Base-by-base conservation (phyloP, 2,329 filamentous ascomycete species). In the Beauveria rudraprayagi region DNA sequence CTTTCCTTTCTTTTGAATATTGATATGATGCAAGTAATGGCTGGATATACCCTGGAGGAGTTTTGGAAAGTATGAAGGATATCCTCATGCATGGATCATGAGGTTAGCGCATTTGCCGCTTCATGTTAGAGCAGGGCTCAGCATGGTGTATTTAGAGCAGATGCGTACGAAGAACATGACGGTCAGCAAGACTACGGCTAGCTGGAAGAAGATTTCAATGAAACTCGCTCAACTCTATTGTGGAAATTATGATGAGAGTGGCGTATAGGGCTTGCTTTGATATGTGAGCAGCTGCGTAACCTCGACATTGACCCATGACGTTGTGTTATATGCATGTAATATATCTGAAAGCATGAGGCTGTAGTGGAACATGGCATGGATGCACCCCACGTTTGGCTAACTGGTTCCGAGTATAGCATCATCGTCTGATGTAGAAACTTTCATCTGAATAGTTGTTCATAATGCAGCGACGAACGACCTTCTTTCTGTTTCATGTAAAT, bases 41-140 rank as follows among this genome's bases (percentile, higher is more conserved):
- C 52, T 56, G 59, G 59, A 61, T 61, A 61, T 61, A 61, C 59
- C 59, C 59, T n/a, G 52, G 46, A 19, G 37, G 46, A 51, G 17
- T 56, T 56, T 51, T 61, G 50, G 57, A 54, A 46, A 37, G 43
- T 60, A 54, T 30, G 14, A 34, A 17, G 28, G 30, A 17, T 46
- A 55, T 43, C 41, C 41, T 60, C 30, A 43, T 55, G 41, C 41
- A 28, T 47, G 34, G 50, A 48, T 8, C 30, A 55, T 44, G 41
- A 48, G 58, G 28, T 19, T 48, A 43, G 58, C 43, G 46, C 34
- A 40, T 41, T 34, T 48, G 52, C 22, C 16, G 5, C 43, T 37
- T 16, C 19, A 55, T 60, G 50, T 19, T 54, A 40, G 58, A 60
- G 58, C 50, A 54, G 58, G 41, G 58, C 58, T 55, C 58, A n/a